Evolutionary conservation across 2,329 filamentous ascomycete species (phyloP), one percentile per base, ranked within the genome.

Genomic region (Camptophora hylomeconis): DNA sequence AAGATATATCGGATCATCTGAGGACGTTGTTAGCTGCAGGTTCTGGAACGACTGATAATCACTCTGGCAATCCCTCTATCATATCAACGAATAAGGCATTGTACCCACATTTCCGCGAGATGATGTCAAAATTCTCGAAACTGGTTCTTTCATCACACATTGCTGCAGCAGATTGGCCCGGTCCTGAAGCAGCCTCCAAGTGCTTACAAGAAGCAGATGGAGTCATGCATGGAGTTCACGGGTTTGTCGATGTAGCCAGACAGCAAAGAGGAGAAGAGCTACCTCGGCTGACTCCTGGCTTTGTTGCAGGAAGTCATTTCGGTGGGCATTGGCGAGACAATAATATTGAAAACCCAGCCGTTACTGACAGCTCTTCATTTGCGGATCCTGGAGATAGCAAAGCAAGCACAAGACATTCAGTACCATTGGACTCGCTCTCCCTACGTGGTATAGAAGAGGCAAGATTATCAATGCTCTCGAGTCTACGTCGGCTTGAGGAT

Each of bases 121-220:
- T 95, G 76, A 98, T 98, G 89, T 95, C 89, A 24, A 86, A 92
- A 46, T 98, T 98, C 53, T 95, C 89, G n/a, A 98, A 98, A 54
- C 67, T 98, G 7, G 89, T 98, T 24, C 76, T 98, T 26, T 98
- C 89, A 3, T 95, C 89, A 9, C 89, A 98, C 51, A 94, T 98
- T 50, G 89, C 89, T 20, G 84, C 87, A 5, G 82, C 87, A 18
- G 89, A 98, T 57, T 95, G 84, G 73, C 86, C 87, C 6, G 84
- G 87, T 31, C 76, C 82, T 10, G 89, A 98, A 54, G 92, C 87
- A 1, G 80, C 87, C 37, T 78, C 89, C 31, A 98, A 98, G 53
- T 98, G 89, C 48, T 58, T 95, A 41, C 83, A 92, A 51, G 89
- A 98, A 59, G 89, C 89, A n/a, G 89, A 98, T 38, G 89, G 89